These are phyloP conservation scores for Ilyonectria sp. DNA, from an alignment of 2,329 filamentous ascomycete species.

Conservation along the genomic window DNA sequence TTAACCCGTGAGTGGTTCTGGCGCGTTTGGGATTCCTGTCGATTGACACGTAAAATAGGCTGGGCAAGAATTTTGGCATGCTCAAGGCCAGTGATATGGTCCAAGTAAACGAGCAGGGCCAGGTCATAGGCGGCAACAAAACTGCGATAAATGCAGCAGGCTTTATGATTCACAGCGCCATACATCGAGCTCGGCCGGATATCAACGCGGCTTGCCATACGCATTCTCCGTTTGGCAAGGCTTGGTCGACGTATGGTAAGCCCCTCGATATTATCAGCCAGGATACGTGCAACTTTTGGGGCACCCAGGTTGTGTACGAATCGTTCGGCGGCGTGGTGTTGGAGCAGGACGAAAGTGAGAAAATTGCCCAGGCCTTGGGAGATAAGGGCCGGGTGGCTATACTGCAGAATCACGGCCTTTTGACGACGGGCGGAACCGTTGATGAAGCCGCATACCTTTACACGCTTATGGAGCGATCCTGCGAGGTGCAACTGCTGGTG, in stretches of 20 bases:
- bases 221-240: conserved; percentile 70
- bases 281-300: conserved; percentile 69
- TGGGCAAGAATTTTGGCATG: conserved; percentile 66
- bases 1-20: conserved; percentile 41
- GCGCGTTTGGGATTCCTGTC: not conserved
- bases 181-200: conserved; percentile 71
- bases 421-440: conserved; percentile 74
- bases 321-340: conserved; percentile 75
- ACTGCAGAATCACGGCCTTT: conserved; percentile 74
- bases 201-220: conserved; percentile 72
- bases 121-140: conserved; percentile 70
- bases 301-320: conserved; percentile 69
- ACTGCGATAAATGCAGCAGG: conserved; percentile 69
- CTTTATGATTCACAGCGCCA: conserved; percentile 72
- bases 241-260: conserved; percentile 70
- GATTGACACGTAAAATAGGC: not conserved
- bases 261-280: conserved; percentile 74
- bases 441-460: conserved; percentile 78
- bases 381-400: conserved; percentile 65
- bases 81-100: conserved; percentile 74
- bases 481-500: conserved; percentile 53
- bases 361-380: conserved; percentile 70
- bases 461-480: conserved; percentile 51
- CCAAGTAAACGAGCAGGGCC: conserved; percentile 69
- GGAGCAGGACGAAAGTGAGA: conserved; percentile 69